Conservation (phyloP, 768 basidiomycete species). For the Amanita molliuscula region DNA sequence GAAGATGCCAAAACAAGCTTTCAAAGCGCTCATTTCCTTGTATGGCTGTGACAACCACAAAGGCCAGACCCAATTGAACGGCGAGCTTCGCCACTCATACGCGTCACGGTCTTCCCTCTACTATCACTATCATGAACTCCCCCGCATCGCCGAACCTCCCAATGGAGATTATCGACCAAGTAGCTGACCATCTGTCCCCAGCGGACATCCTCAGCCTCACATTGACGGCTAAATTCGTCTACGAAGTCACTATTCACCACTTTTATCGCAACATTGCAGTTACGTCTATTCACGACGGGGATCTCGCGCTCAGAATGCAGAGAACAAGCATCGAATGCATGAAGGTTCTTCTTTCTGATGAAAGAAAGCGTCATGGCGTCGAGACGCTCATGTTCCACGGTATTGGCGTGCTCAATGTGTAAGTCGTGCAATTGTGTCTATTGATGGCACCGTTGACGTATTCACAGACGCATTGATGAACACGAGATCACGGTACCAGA, state of each 20-base stretch:
- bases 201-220: not conserved
- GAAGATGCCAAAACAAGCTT: not conserved
- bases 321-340: conserved; percentile 1
- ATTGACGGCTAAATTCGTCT: not conserved
- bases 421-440: not conserved
- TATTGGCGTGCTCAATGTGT: not conserved
- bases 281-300: not conserved
- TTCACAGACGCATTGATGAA: not conserved
- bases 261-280: not conserved
- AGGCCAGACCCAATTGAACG: not conserved
- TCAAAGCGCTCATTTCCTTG: not conserved
- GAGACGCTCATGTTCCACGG: not conserved
- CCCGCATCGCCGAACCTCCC: not conserved
- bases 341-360: not conserved
- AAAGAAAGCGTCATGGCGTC: not conserved
- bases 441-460: not conserved
- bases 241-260: not conserved
- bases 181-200: not conserved
- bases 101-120: not conserved
- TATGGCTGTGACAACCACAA: not conserved
- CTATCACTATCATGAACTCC: not conserved
- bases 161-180: not conserved
- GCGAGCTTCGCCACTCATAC: not conserved
- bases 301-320: not conserved
- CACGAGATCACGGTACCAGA: not conserved